Evolutionary conservation across 1,139 yeast genomes (phyloP).

Genomic region (Kodamaea alishanica): DNA sequence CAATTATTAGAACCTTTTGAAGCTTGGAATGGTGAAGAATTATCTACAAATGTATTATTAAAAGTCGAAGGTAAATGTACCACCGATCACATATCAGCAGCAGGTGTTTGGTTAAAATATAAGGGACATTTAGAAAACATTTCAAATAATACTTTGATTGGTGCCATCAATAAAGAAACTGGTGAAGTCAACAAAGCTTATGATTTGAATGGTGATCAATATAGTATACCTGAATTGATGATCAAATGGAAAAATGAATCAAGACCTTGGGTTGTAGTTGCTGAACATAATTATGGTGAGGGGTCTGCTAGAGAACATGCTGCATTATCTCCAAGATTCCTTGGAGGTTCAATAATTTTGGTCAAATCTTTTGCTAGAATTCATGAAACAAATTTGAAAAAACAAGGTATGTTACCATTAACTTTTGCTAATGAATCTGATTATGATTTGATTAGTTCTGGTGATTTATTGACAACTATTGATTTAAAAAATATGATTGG

Average conservation of each 20-base stretch:
- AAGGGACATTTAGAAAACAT: conserved; percentile 97
- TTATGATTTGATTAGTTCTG: conserved; percentile 73
- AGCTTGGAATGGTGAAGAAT: conserved; percentile 82
- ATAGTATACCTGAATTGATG: conserved; percentile 94
- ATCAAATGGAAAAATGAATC: conserved; percentile 84
- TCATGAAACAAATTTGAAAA: conserved; percentile 52
- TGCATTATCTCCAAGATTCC: conserved; percentile 89
- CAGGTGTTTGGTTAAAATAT: conserved; percentile 98
- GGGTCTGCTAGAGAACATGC: conserved; percentile 99
- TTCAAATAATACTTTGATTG: conserved; percentile 90
- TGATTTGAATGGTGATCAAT: conserved; percentile 76
- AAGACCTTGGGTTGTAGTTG: conserved; percentile 91
- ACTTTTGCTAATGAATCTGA: conserved; percentile 87
- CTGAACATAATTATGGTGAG: conserved; percentile 97
- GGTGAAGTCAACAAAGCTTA: conserved; percentile 91
- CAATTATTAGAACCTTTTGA: conserved; percentile 86
- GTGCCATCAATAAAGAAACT: conserved; percentile 95
- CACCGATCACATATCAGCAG: conserved; percentile 97
- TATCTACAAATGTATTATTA: conserved; percentile 68
- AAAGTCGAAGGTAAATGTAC: conserved; percentile 98
- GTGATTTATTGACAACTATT: conserved; percentile 76
- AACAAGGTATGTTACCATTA: conserved; percentile 92
- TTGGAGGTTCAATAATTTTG: conserved; percentile 84
- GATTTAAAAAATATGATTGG: conserved; percentile 75
- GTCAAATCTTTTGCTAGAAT: conserved; percentile 97